Conservation (phyloP, 192 early-diverging fungal species). For the Gaertneriomyces sp. region DNA sequence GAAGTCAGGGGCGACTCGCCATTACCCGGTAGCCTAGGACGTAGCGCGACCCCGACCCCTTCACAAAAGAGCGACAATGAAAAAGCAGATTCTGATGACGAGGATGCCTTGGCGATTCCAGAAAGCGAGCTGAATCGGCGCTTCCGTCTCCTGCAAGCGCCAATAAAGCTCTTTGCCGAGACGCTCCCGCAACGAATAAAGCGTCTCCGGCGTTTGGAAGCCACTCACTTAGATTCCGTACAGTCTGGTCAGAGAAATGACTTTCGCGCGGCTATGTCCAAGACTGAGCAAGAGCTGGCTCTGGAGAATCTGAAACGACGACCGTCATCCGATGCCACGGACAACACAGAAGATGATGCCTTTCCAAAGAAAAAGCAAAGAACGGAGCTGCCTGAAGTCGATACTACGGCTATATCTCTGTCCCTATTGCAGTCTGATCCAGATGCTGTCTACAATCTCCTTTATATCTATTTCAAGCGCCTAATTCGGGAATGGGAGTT, state of each 20-base stretch:
- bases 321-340: conserved; percentile 34
- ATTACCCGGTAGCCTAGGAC: no score
- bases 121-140: conserved; percentile 75
- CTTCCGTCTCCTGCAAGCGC: conserved; percentile 79
- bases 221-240: conserved; percentile 66
- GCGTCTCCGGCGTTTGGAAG: conserved; percentile 76
- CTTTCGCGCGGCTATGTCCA: conserved; percentile 77
- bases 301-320: conserved; percentile 65
- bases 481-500: conserved; percentile 84
- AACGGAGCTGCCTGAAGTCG: conserved; percentile 56
- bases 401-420: conserved; percentile 68
- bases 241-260: conserved; percentile 84
- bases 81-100: conserved; percentile 19
- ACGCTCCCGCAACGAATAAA: conserved; percentile 70
- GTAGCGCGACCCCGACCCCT: not conserved
- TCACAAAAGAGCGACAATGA: not conserved
- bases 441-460: conserved; percentile 66
- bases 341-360: conserved; percentile 39
- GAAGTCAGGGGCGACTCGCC: not conserved
- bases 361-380: conserved; percentile 42
- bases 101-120: conserved; percentile 54
- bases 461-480: conserved; percentile 83
- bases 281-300: conserved; percentile 74
- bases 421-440: conserved; percentile 73
- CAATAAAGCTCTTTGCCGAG: conserved; percentile 92